Evolutionary conservation across 345 rosid species (phyloP).

Genomic region (Cardiospermum halicacabum): DNA sequence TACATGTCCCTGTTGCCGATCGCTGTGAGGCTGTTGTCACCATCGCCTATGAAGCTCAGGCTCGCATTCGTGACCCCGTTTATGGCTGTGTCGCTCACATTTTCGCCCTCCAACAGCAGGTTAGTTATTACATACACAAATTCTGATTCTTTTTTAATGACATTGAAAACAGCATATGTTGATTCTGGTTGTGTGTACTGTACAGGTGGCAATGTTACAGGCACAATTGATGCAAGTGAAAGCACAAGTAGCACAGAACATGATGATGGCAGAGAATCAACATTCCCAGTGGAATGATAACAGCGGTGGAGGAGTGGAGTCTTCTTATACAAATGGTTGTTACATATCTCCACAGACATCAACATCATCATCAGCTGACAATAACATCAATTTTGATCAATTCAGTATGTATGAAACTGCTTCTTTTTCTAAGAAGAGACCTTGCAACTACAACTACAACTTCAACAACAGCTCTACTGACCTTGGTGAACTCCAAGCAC

Average conservation of each 20-base stretch:
- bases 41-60: constrained; percentile 73
- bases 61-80: constrained; percentile 65
- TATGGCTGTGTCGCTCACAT: constrained; percentile 78
- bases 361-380: constrained; percentile 49
- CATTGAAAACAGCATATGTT: not conserved
- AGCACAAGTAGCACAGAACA: constrained; percentile 58
- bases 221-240: constrained; percentile 85
- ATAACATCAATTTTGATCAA: constrained; percentile 18
- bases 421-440: constrained; percentile 38
- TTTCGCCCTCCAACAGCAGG: constrained; percentile 72
- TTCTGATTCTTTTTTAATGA: not conserved
- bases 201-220: constrained; percentile 79
- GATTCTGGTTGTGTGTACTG: not conserved
- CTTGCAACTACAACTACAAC: too few relatives aligned
- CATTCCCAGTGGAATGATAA: constrained; percentile 38
- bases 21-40: constrained; percentile 74
- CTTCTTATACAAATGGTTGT: constrained; percentile 19
- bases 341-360: constrained; percentile 73
- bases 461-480: too few relatives aligned
- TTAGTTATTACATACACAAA: not conserved
- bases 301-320: constrained; percentile 15
- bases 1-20: constrained; percentile 55
- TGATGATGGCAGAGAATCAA: constrained; percentile 23
- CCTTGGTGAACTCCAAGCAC: constrained; percentile 79
- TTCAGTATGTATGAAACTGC: constrained; percentile 31